Evolutionary conservation across 1,284 basidiomycete genomes (phyloP), one percentile per base, ranked within the genome.

Genomic region (Neotropicomus parvogracilis): DNA sequence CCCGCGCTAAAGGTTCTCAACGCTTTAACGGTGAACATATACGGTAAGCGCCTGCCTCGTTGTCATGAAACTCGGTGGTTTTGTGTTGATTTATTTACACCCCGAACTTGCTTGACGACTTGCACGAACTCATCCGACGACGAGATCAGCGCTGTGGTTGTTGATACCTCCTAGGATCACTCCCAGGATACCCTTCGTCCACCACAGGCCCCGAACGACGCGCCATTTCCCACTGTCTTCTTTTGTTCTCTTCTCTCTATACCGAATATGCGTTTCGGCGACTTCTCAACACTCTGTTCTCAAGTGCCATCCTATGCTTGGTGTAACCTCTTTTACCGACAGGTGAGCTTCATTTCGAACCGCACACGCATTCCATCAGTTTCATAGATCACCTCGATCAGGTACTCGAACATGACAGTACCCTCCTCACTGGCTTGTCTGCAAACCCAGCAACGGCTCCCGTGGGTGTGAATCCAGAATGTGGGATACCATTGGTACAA

Each of bases 311-410:
- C 80, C 21, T 85, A 85, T 57, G 71, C 81, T 1, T 83, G 82
- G 81, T 85, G 82, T 62, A 85, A 85, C 58, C 78, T 85, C 56
- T 85, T 85, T 66, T 83, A 81, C 60, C 74, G 73, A 52, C 83
- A 85, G 71, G 81, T 75, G 37, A 40, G 53, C 17, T 26, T 42
- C 45, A 31, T 24, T 29, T 45, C 19, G 40, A 40, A 21, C 40
- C 35, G 19, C 43, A 19, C 19, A 19, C 19, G 26, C 20, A 28
- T 20, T 31, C 32, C 21, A 44, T 32, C 49, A 40, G 28, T 31
- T 12, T 45, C 45, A 49, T 53, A 40, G 49, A 54, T 52, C 24
- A 40, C 19, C 20, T 46, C 42, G 44, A 48, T 48, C 52, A 56
- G 54, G 54, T 77, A 65, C 65, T 78, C 19, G 57, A 70, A 29